Conservation (phyloP, 139 green algal genomes). For the Tetradesmus lagerheimii region DNA sequence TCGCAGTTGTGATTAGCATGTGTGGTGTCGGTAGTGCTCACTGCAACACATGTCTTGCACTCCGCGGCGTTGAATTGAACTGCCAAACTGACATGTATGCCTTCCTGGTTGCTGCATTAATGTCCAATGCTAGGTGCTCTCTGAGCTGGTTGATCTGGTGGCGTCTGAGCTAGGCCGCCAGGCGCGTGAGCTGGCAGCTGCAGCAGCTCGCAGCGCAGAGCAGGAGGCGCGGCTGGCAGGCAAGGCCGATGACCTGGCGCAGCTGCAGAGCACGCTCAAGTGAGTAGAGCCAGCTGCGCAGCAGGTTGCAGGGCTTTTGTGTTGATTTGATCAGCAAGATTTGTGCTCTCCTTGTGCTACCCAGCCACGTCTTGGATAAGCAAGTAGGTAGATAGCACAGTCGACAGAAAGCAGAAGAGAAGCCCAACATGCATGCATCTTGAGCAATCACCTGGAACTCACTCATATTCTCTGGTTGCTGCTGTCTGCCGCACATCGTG, state of each 20-base stretch:
- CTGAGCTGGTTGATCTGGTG: constrained; percentile 16
- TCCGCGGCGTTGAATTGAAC: no score
- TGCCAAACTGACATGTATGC: no score
- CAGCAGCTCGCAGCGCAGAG: neutral
- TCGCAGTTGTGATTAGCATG: no score
- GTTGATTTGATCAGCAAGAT: no score
- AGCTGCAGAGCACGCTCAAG: constrained; percentile 34
- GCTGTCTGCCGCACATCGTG: neutral
- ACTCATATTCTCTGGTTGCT: neutral
- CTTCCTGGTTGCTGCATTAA: no score
- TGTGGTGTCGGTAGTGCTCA: no score
- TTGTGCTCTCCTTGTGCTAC: neutral
- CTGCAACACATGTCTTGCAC: no score
- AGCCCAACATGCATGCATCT: no score
- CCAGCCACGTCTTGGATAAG: no score
- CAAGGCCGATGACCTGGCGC: constrained; percentile 39
- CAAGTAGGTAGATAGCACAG: no score
- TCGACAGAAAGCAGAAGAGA: no score
- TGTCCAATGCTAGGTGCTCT: neutral
- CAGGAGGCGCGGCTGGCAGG: constrained; percentile 32
- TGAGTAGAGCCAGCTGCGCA: neutral
- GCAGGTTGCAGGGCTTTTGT: neutral
- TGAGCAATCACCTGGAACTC: no score
- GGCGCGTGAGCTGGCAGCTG: neutral
- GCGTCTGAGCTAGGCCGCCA: constrained; percentile 40